Evolutionary conservation across 2,329 filamentous ascomycete genomes (phyloP).

Genomic region (Fusarium clavum): DNA sequence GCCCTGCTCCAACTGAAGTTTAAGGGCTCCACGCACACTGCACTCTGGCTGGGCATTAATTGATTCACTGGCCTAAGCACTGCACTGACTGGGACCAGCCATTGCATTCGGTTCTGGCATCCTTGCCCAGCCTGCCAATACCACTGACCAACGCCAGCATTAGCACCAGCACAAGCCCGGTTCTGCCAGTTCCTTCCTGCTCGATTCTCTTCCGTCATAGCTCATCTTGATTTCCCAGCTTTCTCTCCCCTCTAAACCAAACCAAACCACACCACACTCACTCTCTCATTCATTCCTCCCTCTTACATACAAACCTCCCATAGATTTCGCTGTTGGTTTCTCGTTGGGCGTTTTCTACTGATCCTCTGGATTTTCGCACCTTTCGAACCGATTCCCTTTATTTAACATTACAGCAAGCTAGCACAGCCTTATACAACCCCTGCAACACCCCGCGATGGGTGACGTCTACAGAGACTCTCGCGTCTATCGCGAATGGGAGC

Average conservation of each 20-base stretch:
- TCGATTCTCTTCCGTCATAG: slow-evolving; percentile 45
- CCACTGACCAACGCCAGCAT: background rate
- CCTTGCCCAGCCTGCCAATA: background rate
- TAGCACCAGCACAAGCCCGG: slow-evolving; percentile 1
- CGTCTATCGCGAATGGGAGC: slow-evolving; percentile 50
- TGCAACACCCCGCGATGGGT: slow-evolving; percentile 49
- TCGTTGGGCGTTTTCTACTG: slow-evolving; percentile 34
- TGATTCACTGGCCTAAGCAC: background rate
- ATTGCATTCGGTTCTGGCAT: slow-evolving; percentile 8
- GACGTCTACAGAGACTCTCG: slow-evolving; percentile 51
- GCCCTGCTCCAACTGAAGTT: slow-evolving; percentile 21
- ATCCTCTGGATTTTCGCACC: slow-evolving; percentile 2
- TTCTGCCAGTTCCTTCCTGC: slow-evolving; percentile 26
- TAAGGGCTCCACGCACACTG: slow-evolving; percentile 34
- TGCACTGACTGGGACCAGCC: slow-evolving; percentile 17
- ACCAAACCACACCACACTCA: slow-evolving; percentile 11
- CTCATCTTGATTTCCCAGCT: slow-evolving; percentile 31
- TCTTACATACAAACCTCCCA: slow-evolving; percentile 27
- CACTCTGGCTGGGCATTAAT: slow-evolving; percentile 12
- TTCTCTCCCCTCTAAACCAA: slow-evolving; percentile 18
- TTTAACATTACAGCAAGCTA: slow-evolving; percentile 22
- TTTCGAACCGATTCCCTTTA: slow-evolving; percentile 1
- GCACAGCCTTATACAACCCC: slow-evolving; percentile 27
- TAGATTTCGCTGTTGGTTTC: slow-evolving; percentile 37
- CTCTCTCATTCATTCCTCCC: slow-evolving; percentile 14